Percentiles rank a stretch among this genome's conserved stretches.
Evolutionary conservation across 768 basidiomycete species (phyloP).

Genomic region (Boletus sensibilis): DNA sequence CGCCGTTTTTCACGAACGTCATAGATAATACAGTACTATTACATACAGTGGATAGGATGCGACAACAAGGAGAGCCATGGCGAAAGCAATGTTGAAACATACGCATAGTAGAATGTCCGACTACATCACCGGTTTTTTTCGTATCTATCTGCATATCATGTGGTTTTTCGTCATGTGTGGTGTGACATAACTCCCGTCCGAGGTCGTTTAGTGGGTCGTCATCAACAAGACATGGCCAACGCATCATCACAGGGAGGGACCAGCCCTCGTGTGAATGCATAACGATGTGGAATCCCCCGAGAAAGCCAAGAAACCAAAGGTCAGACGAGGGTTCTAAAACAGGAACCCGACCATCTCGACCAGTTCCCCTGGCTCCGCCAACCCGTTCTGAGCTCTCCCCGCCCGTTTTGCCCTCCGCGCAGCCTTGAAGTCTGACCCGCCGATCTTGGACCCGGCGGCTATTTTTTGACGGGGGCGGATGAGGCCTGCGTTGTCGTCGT

Average conservation of each 20-base stretch:
- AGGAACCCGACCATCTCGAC: slow-evolving; percentile 34
- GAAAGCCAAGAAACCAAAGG: not conserved
- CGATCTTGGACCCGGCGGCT: slow-evolving; percentile 25
- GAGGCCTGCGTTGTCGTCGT: slow-evolving; percentile 17
- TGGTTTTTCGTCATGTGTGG: too few species aligned
- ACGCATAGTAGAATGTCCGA: too few species aligned
- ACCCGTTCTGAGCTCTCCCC: slow-evolving; percentile 3
- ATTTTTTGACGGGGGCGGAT: slow-evolving; percentile 22
- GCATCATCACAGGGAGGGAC: not conserved
- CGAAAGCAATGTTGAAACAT: too few species aligned
- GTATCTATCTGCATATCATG: too few species aligned
- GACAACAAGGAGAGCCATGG: too few species aligned
- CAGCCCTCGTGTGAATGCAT: not conserved
- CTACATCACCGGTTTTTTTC: too few species aligned
- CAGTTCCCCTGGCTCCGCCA: slow-evolving; percentile 18
- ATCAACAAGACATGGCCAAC: not conserved
- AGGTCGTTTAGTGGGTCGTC: too few species aligned
- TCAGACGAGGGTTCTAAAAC: not conserved
- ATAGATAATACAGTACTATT: too few species aligned
- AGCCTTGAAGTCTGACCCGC: slow-evolving; percentile 31
- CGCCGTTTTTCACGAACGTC: too few species aligned
- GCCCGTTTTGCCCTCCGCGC: slow-evolving; percentile 29
- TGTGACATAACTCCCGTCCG: too few species aligned
- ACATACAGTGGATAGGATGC: too few species aligned
- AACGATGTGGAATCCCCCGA: not conserved